A percentile compares a stretch with the other conserved stretches of the same genome.
Evolutionary conservation across 768 basidiomycete genomes (phyloP).

Genomic region (Tricholoma bakamatsutake): DNA sequence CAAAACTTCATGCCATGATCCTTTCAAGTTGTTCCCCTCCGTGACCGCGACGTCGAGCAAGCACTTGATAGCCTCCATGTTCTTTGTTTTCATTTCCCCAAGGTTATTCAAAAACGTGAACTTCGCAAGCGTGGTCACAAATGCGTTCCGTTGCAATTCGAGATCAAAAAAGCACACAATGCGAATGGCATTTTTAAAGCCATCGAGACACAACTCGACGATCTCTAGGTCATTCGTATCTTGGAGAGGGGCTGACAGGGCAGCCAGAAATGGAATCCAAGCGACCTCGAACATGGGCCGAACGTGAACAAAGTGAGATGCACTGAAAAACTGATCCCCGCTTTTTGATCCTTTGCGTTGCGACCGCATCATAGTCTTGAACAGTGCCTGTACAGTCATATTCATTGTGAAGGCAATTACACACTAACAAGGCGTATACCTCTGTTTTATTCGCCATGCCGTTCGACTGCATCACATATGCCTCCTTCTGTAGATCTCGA

Average conservation of each 20-base stretch:
- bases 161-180: slow-evolving; percentile 97
- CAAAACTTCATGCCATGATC: slow-evolving; percentile 93
- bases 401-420: slow-evolving; percentile 9
- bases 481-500: slow-evolving; percentile 91
- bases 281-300: slow-evolving; percentile 99
- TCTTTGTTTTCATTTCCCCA: slow-evolving; percentile 98
- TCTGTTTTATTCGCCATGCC: slow-evolving; percentile 98
- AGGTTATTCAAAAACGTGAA: slow-evolving; percentile 98
- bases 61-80: slow-evolving; percentile 98
- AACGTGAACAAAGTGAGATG: slow-evolving; percentile 94
- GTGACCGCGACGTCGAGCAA: slow-evolving; percentile 90
- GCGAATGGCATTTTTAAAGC: slow-evolving; percentile 94
- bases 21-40: slow-evolving; percentile 96
- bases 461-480: slow-evolving; percentile 91
- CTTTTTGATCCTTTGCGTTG: slow-evolving; percentile 79
- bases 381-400: slow-evolving; percentile 57
- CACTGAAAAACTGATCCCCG: slow-evolving; percentile 91
- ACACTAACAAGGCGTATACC: slow-evolving; percentile 33
- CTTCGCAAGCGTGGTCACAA: slow-evolving; percentile 92
- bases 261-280: slow-evolving; percentile 97
- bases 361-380: slow-evolving; percentile 86
- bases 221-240: slow-evolving; percentile 92
- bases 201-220: slow-evolving; percentile 88
- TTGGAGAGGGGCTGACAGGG: slow-evolving; percentile 89
- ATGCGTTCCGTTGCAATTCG: slow-evolving; percentile 97